Conservation (phyloP, 106 monocot genomes). For the Dendrobium huoshanense region DNA sequence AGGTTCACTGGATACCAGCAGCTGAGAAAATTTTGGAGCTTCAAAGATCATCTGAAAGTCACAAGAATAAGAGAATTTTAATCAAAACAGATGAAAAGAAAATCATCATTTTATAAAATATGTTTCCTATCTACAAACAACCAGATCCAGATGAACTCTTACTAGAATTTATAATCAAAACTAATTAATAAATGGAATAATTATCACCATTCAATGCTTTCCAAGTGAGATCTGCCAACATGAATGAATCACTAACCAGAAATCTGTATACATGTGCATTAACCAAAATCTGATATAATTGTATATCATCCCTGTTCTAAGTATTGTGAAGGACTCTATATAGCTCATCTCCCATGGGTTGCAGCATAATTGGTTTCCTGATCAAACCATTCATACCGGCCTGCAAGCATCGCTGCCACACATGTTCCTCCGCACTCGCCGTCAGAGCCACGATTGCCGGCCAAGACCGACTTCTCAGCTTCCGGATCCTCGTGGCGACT, state of each 20-base stretch:
- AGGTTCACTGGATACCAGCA: no score
- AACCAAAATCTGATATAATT: slow-evolving; percentile 1
- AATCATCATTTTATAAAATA: neutral
- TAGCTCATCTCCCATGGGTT: slow-evolving; percentile 51
- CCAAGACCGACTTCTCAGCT: slow-evolving; percentile 31
- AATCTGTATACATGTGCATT: slow-evolving; percentile 2
- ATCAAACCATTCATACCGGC: slow-evolving; percentile 55
- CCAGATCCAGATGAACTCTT: neutral
- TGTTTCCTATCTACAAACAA: neutral
- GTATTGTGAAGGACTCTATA: slow-evolving; percentile 40
- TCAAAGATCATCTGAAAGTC: neutral
- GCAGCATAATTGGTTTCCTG: slow-evolving; percentile 39
- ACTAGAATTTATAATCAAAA: neutral
- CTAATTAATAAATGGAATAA: neutral
- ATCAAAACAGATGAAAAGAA: neutral
- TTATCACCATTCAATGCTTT: slow-evolving; percentile 2
- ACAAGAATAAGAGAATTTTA: neutral
- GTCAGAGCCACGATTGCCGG: slow-evolving; percentile 48
- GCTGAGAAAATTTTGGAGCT: neutral
- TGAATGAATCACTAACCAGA: neutral
- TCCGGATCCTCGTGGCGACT: slow-evolving; percentile 34
- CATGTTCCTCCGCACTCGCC: slow-evolving; percentile 28
- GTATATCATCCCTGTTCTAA: slow-evolving; percentile 12
- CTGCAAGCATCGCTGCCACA: slow-evolving; percentile 54
- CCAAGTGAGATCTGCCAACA: neutral